Base-by-base conservation (phyloP, 495 filamentous ascomycete species). In the Clavariopsis aquatica region DNA sequence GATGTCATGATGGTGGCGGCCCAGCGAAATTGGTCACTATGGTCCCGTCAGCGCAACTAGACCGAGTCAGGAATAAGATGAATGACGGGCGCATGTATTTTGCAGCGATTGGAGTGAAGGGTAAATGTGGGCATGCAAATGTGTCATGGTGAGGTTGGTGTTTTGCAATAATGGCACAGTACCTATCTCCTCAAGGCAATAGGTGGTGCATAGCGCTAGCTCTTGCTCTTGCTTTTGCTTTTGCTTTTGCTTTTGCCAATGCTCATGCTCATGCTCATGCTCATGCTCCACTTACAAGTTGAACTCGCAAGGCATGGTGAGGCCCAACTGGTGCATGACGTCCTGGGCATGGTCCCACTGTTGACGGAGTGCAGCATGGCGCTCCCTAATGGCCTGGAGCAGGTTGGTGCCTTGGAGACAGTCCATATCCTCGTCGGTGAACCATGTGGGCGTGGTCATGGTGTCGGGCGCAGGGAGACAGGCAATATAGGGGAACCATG, bases 331-430 rank as follows among this genome's bases (percentile, higher is more conserved):
- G 6, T 58, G 43, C 41, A 88, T 63, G 24, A 72, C 73, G 6
- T 65, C 34, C 27, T 79, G 64, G 0, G 74, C 79, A 27, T 61
- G 53, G 19, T 79, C 71, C 77, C 81, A 86, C 69, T 85, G 84
- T 47, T 76, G 64, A 52, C 71, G 76, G 80, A 84, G 84, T 4
- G 74, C 51, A 27, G 65, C 55, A 54, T 74, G 75, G 52, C 79
- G 76, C 43, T 75, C 73, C 52, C 78, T 72, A 27, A 78, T 73
- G 7, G 82, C 83, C 34, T 76, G 69, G 0, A 74, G 69, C n/a
- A 89, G 73, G 64, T 86, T 85, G 27, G 86, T 89, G 10, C 81
- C 83, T 29, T 80, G 73, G 43, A 90, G 71, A 82, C 82, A 88
- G 53, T 73, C 71, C 27, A 84, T 59, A 74, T 89, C 87, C 41